Base-by-base conservation (phyloP, 148 eudicot species). In the Heliamphora exappendiculata region DNA sequence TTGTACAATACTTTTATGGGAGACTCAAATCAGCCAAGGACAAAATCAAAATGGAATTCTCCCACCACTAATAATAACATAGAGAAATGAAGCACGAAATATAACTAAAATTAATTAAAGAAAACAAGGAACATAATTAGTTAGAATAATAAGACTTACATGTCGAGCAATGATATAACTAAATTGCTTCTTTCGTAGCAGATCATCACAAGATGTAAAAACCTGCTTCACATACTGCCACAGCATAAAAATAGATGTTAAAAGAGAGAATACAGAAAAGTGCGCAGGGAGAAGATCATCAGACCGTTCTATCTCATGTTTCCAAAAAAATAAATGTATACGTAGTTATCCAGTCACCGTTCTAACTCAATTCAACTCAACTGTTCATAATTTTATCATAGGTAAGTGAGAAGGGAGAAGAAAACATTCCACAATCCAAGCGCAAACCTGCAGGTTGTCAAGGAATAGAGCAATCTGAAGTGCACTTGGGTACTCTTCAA, bases 131-230 rank as follows among this genome's bases (percentile, higher is more conserved):
- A 29, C n/a, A 26, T 17, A 78, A 62, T 53, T 17, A 54, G 37
- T 29, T 78, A n/a, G 50, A 53, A 53, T 28, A n/a, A 67, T 33
- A 70, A 49, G 4, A 85, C 96, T 90, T 87, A 94, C 98, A 80
- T 91, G 98, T 41, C 93, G 92, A 67, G 89, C 97, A 75, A 95
- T 90, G 72, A 95, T 95, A 88, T 85, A 95, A 78, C 96, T 87
- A 67, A 95, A 92, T 74, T 95, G 97, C 83, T 88, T 88, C 88
- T 88, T 92, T 79, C 54, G 76, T 74, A 80, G 79, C 58, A 81
- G 79, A 83, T 95, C 97, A 73, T 78, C 60, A 72, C 97, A 95
- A n/a, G 86, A 72, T 47, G 85, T 84, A 78, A 95, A 92, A 66
- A 92, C 78, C 77, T 91, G 86, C 82, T 88, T 86, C 74, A 92